These are phyloP conservation scores for Graphilbum ipis-grandicollis DNA, from an alignment of 2,329 filamentous ascomycete genomes.

Conservation along the genomic window DNA sequence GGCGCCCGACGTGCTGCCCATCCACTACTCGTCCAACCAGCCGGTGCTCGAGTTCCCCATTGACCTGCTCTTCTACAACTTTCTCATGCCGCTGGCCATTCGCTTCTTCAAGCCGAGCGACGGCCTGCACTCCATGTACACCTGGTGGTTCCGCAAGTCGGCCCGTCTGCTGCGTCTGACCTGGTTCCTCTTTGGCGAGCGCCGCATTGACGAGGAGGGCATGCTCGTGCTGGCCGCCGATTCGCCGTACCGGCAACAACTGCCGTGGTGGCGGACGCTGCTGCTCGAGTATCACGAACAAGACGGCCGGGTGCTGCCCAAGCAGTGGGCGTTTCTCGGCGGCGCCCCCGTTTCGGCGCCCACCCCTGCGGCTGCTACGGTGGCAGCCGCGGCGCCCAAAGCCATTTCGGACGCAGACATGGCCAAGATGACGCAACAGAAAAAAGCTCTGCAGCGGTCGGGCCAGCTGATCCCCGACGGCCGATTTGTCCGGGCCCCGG, in stretches of 20 bases:
- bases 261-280: constrained; percentile 22
- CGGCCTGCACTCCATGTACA: constrained; percentile 68
- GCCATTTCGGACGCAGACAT: constrained; percentile 20
- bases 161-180: constrained; percentile 66
- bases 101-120: constrained; percentile 74
- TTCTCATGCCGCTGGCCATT: constrained; percentile 77
- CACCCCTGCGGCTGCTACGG: constrained; percentile 20
- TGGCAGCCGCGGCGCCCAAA: constrained; percentile 3
- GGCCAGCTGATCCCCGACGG: constrained; percentile 51
- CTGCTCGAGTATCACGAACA: constrained; percentile 25
- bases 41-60: constrained; percentile 88
- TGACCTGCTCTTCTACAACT: constrained; percentile 92
- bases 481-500: constrained; percentile 77
- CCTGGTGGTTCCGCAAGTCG: constrained; percentile 90
- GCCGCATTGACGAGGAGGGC: constrained; percentile 68
- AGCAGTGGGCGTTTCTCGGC: too few species aligned
- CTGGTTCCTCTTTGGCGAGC: constrained; percentile 83
- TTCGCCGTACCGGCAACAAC: constrained; percentile 14
- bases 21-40: constrained; percentile 85
- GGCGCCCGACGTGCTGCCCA: constrained; percentile 59
- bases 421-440: constrained; percentile 19
- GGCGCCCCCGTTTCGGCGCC: constrained; percentile 33
- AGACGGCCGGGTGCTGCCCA: constrained; percentile 26
- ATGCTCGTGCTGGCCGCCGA: constrained; percentile 28
- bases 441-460: constrained; percentile 26